Evolutionary conservation across 2,329 filamentous ascomycete genomes (phyloP), one percentile per base, ranked within the genome.

Genomic region (Calonectria henricotiae): DNA sequence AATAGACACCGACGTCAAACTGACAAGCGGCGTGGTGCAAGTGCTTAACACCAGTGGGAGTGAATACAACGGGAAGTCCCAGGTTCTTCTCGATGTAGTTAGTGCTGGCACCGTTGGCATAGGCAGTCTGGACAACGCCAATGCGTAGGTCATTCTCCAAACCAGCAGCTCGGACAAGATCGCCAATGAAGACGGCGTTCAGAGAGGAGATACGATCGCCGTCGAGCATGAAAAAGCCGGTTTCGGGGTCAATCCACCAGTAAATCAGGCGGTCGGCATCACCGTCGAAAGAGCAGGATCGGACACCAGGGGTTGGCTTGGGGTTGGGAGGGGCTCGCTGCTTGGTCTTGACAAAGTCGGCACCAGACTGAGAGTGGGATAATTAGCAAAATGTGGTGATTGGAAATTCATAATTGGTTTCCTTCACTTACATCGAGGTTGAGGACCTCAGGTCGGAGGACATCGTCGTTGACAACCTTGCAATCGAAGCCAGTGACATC

Each of bases 331-430:
- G 96, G 70, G 94, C 93, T 73, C 95, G 91, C 86, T 99, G 96
- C 84, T 94, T 94, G 20, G 96, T 98, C 87, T 99, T 99, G 83
- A 99, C 96, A 77, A 91, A 98, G 84, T 99, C 96, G 79, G 96
- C 96, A 82, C 96, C 96, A 80, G 94, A 97, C 91, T 97, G n/a
- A 12, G 20, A 41, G 43, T 25, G 60, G 39, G 4, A 61, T 46
- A 17, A 54, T 74, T 41, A 72, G 62, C 65, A 60, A 41, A n/a
- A 35, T 30, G 8, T n/a, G 15, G 2, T 15, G 2, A 39, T 13
- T 13, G 27, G 47, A 30, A 15, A 49, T 20, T 62, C 15, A n/a
- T 11, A 39, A 6, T 54, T 32, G 25, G 9, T 35, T 32, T 30
- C 43, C 23, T n/a, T 13, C 27, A 81, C 89, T 83, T 86, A 95